Conservation (phyloP, 2,329 filamentous ascomycete species). For the Sporothrix luriei region DNA sequence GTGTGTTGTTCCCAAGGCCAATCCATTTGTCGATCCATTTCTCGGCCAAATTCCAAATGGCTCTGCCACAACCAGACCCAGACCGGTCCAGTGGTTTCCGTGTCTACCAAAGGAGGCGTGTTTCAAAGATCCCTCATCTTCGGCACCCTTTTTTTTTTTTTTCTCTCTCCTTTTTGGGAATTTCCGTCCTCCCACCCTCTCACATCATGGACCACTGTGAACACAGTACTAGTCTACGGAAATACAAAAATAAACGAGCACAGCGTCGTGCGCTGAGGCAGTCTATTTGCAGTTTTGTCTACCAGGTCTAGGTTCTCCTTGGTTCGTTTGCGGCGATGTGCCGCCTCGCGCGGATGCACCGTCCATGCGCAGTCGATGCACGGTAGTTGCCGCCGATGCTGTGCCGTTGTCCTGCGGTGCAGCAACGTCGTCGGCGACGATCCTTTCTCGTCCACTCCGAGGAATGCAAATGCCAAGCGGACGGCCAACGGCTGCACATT, state of each 20-base stretch:
- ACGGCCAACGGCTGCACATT: too few relatives aligned
- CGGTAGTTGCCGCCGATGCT: neutral
- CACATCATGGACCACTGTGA: neutral
- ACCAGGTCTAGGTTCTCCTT: neutral
- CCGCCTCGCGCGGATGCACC: neutral
- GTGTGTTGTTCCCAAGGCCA: neutral
- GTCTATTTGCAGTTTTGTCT: conserved; percentile 3
- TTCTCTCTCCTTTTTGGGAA: neutral
- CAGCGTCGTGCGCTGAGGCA: neutral
- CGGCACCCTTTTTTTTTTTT: neutral
- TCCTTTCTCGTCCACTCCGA: conserved; percentile 33
- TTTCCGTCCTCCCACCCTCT: neutral
- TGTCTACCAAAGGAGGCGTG: conserved; percentile 2
- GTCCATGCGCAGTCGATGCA: neutral
- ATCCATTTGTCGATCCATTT: conserved; percentile 24
- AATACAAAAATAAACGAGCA: neutral
- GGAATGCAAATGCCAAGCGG: neutral
- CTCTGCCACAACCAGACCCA: neutral
- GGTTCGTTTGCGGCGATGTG: neutral
- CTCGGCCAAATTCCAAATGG: conserved; percentile 28
- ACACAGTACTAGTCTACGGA: neutral
- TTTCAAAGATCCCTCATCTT: neutral
- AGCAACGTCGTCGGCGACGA: conserved; percentile 12
- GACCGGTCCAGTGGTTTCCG: neutral
- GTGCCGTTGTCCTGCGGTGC: neutral